Evolutionary conservation across 768 basidiomycete species (phyloP), one percentile per base, ranked within the genome.

Genomic region (Hygrocybe coccinea): DNA sequence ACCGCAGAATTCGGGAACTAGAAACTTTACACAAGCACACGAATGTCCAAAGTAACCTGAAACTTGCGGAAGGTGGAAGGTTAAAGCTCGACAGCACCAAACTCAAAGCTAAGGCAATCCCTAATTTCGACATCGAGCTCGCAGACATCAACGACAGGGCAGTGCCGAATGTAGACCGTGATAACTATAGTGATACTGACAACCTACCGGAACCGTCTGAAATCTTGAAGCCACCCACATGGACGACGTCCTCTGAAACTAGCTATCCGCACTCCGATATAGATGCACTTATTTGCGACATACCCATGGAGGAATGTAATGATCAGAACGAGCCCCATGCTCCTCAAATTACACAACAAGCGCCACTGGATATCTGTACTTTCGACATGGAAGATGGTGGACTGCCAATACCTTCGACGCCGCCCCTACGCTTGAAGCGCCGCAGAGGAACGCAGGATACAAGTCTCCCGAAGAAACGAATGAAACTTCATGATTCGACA

Each of bases 81-180:
- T 62, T 80, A 63, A 85, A 81, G 62, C 58, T 79, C n/a, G 69
- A 72, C 8, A 19, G 54, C n/a, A 29, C n/a, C 34, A 46, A 46
- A 11, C 37, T 38, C 22, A 41, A 45, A 34, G 9, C 19, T 19
- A 72, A 71, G 56, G 37, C 67, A 7, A 57, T 61, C 2, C 74
- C 78, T 22, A 72, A 81, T 57, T 82, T 83, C 57, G 73, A 81
- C 56, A 59, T 86, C 21, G 71, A 80, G 50, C 76, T 85, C 46
- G 66, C 78, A 5, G 67, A 73, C 51, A 56, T 82, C 49, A 67
- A 67, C n/a, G 70, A 71, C 36, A 54, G 19, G 24, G 55, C 52
- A 10, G 33, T 45, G 60, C 64, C 44, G 51, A 65, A 50, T 54
- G 60, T 59, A 58, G 66, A 60, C 56, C 51, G 60, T 35, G 62